Percentiles rank a stretch among this genome's conserved stretches.
These are phyloP conservation scores for Mycosarcoma mackinlayi DNA, from an alignment of 1,284 basidiomycete species.

Conservation along the genomic window DNA sequence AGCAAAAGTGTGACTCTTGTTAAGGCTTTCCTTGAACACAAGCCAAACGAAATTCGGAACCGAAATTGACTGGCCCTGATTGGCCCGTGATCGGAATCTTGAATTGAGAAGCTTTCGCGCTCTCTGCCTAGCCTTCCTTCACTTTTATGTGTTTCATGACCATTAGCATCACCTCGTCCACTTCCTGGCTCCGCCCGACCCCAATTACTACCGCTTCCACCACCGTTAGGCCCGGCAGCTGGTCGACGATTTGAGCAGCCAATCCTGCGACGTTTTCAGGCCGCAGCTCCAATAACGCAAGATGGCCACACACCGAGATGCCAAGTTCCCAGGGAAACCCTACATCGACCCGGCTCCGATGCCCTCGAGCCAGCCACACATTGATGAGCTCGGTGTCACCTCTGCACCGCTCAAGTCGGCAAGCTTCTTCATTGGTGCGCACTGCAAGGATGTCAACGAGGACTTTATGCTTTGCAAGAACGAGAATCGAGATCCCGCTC, in stretches of 20 bases:
- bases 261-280: background rate
- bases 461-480: slow-evolving; percentile 99
- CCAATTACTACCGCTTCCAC: too few relatives aligned
- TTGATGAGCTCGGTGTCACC: slow-evolving; percentile 88
- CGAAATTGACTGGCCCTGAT: slow-evolving; percentile 35
- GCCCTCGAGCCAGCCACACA: slow-evolving; percentile 74
- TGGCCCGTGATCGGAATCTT: slow-evolving; percentile 49
- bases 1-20: background rate
- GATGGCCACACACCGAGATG: slow-evolving; percentile 68
- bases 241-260: too few relatives aligned
- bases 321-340: slow-evolving; percentile 64
- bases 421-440: slow-evolving; percentile 94
- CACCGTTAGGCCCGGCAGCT: background rate
- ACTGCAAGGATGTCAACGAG: slow-evolving; percentile 98
- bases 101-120: slow-evolving; percentile 23
- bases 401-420: slow-evolving; percentile 96
- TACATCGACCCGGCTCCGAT: slow-evolving; percentile 65
- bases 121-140: slow-evolving; percentile 1
- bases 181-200: background rate
- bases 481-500: slow-evolving; percentile 86
- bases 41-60: slow-evolving; percentile 8
- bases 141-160: background rate
- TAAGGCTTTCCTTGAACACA: background rate
- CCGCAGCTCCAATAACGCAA: slow-evolving; percentile 15
- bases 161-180: slow-evolving; percentile 1